Evolutionary conservation across 148 eudicot genomes (phyloP), one percentile per base, ranked within the genome.

Genomic region (Spergularia bocconei): DNA sequence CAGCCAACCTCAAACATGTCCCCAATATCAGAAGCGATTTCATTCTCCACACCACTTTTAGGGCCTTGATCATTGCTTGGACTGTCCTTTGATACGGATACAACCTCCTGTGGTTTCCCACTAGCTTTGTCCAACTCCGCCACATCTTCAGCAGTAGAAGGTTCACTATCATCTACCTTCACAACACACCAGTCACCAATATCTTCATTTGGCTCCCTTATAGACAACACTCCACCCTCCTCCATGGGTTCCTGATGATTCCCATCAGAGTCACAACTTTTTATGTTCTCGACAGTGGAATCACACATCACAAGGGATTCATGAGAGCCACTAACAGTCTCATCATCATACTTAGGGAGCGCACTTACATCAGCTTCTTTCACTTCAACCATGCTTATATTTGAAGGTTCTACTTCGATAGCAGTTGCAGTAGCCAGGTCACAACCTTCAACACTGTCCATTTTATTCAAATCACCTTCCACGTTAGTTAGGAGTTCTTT

Each of bases 1-100:
- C 85, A 79, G 64, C 97, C 97, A 59, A 82, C 81, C 78, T 90
- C 96, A 71, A 90, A 90, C 17, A 68, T 19, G 67, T 80, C 63
- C 41, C 64, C 77, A 21, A 21, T n/a, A 38, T 82, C 77, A 63
- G 25, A 48, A 67, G 33, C 56, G 2, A 6, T 33, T 23, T 62
- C 84, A n/a, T 39, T 69, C 25, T 69, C 75, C 44, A 74, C 79
- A 54, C 20, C 71, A 50, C 74, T 71, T 71, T 86, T 80, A 5
- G 53, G 50, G 75, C 65, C 72, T 75, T 52, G 50, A 41, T 82
- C 70, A 59, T 51, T 41, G 19, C 44, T 51, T 21, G n/a, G 15
- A 70, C 39, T 59, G 65, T 48, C 29, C n/a, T 73, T 63, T 48
- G 55, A 71, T 66, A 76, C 70, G 12, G 58, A 21, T 50, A 50